Percentiles rank a stretch among this genome's conserved stretches.
Conservation (phyloP, 768 basidiomycete genomes). For the Hygrocybe coccinea region DNA sequence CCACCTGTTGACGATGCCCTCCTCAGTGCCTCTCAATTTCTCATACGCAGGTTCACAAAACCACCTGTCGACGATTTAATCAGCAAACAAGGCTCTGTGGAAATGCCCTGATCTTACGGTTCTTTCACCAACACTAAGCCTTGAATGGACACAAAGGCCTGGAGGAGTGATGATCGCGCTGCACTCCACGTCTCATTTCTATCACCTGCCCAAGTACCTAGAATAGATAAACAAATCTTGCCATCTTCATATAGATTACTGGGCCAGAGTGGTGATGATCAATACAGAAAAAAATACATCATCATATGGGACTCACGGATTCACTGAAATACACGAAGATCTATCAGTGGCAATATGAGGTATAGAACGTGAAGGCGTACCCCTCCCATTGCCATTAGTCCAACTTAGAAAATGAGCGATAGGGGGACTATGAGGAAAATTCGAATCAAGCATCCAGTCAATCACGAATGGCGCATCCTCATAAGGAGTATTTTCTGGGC, state of each 20-base stretch:
- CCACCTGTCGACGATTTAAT: slow-evolving; percentile 47
- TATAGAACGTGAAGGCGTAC: slow-evolving; percentile 34
- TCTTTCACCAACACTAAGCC: slow-evolving; percentile 89
- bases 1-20: slow-evolving; percentile 82
- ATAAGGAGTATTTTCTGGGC: slow-evolving; percentile 93
- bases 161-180: slow-evolving; percentile 77
- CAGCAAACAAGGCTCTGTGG: slow-evolving; percentile 3
- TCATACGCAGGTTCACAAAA: slow-evolving; percentile 93
- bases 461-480: slow-evolving; percentile 93
- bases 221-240: slow-evolving; percentile 87
- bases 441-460: slow-evolving; percentile 85
- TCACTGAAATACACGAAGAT: slow-evolving; percentile 42
- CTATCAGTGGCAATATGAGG: not conserved
- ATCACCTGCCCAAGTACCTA: slow-evolving; percentile 91
- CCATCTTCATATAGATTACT: slow-evolving; percentile 94
- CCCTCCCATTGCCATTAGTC: slow-evolving; percentile 91
- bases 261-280: not conserved
- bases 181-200: slow-evolving; percentile 84
- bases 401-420: slow-evolving; percentile 87
- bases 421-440: slow-evolving; percentile 79
- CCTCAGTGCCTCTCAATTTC: slow-evolving; percentile 84
- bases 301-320: slow-evolving; percentile 54
- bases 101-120: slow-evolving; percentile 45
- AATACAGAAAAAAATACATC: not conserved
- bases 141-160: slow-evolving; percentile 91